Evolutionary conservation across 2,329 filamentous ascomycete species (phyloP), one percentile per base, ranked within the genome.

Genomic region (Tolypocladium capitatum): DNA sequence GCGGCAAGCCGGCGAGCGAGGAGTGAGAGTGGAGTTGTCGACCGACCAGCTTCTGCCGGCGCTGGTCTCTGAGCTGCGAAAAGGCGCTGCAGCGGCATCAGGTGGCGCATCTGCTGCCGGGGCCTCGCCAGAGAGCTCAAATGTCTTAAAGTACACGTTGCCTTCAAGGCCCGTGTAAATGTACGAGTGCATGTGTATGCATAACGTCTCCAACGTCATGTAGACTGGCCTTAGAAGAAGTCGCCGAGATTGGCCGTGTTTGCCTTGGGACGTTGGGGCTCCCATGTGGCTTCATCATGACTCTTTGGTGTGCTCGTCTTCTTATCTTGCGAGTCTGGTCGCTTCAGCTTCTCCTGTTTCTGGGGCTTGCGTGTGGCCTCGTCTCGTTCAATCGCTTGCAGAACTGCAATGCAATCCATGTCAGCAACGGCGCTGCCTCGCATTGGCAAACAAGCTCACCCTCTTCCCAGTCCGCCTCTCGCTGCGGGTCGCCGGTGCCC

Each of bases 391-490:
- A 88, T 78, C 46, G 84, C 78, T 55, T 72, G 73, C 54, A 88
- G 52, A 16, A 84, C 82, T 84, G 51, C 24, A 5, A 24, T 24
- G n/a, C n/a, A 24, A 5, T 18, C 36, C 16, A 30, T 6, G 45
- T 61, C 21, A 60, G 55, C 33, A 49, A 41, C 16, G 16, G 11
- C 2, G 21, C n/a, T 41, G 32, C 18, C 18, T 27, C 14, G 43
- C 11, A 13, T 2, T 11, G 16, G 16, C 9, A 21, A 11, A 4
- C 16, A 16, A 16, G 49, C 75, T 60, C 68, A 85, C 87, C 80
- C 62, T 94, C 82, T 66, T 91, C 85, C 94, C 92, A 98, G 58
- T 89, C 86, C 52, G 75, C 71, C 67, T 98, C 92, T 60, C 78
- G 79, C 54, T 75, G 75, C 40, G 75, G 68, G 58, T 92, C 80